A percentile compares a stretch with the other conserved stretches of the same genome.
Conservation (phyloP, 2,329 filamentous ascomycete species). For the Volutella citrinella region DNA sequence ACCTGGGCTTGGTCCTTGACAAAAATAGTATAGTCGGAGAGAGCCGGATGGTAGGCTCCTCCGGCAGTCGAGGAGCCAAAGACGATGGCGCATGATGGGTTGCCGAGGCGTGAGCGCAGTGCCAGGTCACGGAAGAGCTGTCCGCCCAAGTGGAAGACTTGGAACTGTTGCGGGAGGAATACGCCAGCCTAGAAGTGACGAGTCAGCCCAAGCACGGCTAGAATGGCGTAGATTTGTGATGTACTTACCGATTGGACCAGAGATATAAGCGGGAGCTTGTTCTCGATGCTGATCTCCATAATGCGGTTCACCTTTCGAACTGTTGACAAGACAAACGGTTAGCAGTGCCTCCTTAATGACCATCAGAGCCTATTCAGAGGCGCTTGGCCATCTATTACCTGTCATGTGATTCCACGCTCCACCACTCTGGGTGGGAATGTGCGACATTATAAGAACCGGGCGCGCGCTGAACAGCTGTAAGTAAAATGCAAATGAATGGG, state of each 20-base stretch:
- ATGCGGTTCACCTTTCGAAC: conserved; percentile 32
- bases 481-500: not conserved
- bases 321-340: no score
- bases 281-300: conserved; percentile 31
- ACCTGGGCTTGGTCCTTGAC: conserved; percentile 39
- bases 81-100: conserved; percentile 40
- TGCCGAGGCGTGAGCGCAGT: conserved; percentile 32
- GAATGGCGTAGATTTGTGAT: no score
- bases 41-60: conserved; percentile 19
- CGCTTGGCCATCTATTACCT: conserved; percentile 17
- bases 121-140: conserved; percentile 40
- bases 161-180: conserved; percentile 41
- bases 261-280: conserved; percentile 36
- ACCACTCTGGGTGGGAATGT: conserved; percentile 40
- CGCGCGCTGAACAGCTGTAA: conserved; percentile 31
- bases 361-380: no score
- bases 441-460: conserved; percentile 36
- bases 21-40: conserved; percentile 37
- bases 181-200: conserved; percentile 12
- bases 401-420: conserved; percentile 43
- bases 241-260: conserved; percentile 35
- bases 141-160: conserved; percentile 37
- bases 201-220: no score
- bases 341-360: not conserved
- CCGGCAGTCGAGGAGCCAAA: conserved; percentile 38